Evolutionary conservation across 805 yeast genomes (phyloP).

Genomic region (Candida alai): DNA sequence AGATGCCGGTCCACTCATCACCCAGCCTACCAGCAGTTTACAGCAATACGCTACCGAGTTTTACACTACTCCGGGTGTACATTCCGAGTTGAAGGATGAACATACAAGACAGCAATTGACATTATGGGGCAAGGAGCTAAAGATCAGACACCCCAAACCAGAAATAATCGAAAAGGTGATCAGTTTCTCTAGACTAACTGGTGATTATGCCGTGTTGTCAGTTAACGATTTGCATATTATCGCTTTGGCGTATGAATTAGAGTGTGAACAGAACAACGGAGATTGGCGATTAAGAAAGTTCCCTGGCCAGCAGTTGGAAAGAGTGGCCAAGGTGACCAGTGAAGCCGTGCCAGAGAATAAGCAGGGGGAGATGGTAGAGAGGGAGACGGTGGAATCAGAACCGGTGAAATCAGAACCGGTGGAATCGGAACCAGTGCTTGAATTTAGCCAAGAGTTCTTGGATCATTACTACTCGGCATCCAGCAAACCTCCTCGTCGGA

Average conservation of each 20-base stretch:
- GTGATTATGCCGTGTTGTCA: conserved; percentile 86
- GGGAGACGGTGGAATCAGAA: too few species aligned
- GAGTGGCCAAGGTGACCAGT: too few species aligned
- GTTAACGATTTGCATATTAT: conserved; percentile 88
- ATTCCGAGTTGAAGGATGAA: conserved; percentile 81
- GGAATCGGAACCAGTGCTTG: too few species aligned
- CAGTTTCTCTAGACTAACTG: conserved; percentile 80
- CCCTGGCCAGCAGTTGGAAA: conserved; percentile 60
- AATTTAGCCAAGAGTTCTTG: too few species aligned
- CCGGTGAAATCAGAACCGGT: too few species aligned
- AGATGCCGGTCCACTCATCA: conserved; percentile 94
- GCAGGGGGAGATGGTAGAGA: conserved; percentile 10
- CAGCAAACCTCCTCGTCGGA: conserved; percentile 48
- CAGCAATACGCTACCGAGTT: conserved; percentile 67
- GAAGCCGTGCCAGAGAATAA: conserved; percentile 14
- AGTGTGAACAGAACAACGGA: conserved; percentile 64
- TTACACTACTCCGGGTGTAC: conserved; percentile 90
- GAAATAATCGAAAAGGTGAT: conserved; percentile 61
- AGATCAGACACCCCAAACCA: conserved; percentile 72
- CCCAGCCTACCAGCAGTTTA: conserved; percentile 73
- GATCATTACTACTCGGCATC: too few species aligned
- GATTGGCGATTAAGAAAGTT: conserved; percentile 64
- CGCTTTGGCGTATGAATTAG: conserved; percentile 88
- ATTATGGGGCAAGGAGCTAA: conserved; percentile 73
- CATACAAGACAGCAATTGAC: conserved; percentile 72